Evolutionary conservation across 345 rosid genomes (phyloP).

Genomic region (sweet orange (Citrus sinensis)): DNA sequence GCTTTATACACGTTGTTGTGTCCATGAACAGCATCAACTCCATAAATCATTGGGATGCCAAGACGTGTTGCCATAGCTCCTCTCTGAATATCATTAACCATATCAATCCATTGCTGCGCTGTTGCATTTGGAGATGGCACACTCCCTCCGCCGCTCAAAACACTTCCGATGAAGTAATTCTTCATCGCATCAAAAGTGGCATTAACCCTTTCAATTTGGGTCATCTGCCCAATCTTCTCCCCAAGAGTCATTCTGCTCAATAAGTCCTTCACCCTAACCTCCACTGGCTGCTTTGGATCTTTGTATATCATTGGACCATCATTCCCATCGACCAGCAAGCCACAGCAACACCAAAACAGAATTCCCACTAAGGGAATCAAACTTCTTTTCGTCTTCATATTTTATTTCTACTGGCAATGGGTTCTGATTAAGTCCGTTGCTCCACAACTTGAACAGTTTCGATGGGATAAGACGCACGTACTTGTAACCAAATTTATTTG

Average conservation of each 20-base stretch:
- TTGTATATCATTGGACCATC: constrained; percentile 21
- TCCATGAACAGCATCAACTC: constrained; percentile 39
- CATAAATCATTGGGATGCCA: constrained; percentile 43
- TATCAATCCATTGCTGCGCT: constrained; percentile 33
- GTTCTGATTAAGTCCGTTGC: not conserved
- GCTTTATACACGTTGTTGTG: constrained; percentile 44
- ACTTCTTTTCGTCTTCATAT: not conserved
- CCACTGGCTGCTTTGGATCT: constrained; percentile 30
- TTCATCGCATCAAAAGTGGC: constrained; percentile 27
- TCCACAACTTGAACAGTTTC: no score
- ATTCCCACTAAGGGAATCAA: not conserved
- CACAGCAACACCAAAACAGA: not conserved
- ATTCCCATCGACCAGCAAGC: not conserved
- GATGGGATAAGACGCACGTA: no score
- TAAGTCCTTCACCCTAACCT: constrained; percentile 35
- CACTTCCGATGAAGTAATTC: constrained; percentile 41
- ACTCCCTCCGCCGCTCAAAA: constrained; percentile 42
- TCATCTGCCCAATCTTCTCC: not conserved
- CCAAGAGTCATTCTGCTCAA: constrained; percentile 17
- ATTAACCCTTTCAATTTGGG: not conserved
- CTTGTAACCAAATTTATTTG: not conserved
- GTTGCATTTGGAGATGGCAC: constrained; percentile 24
- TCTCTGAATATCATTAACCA: constrained; percentile 32
- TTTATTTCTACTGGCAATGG: not conserved
- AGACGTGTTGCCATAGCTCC: constrained; percentile 32